Base-by-base conservation (phyloP, 2,329 filamentous ascomycete genomes). In the Nothopassalora personata region DNA sequence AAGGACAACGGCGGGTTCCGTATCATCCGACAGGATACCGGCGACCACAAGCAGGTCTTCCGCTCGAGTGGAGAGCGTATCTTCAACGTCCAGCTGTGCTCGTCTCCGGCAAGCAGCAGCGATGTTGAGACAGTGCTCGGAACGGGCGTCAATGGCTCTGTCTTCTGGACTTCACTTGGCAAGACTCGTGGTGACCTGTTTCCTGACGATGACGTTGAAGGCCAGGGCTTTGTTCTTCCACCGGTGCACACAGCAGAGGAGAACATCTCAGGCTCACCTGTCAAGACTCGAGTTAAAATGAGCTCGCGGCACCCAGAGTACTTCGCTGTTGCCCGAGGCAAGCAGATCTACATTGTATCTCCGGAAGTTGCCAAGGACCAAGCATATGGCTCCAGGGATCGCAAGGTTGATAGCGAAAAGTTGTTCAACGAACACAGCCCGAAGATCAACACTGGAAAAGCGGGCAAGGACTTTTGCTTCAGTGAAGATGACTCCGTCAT, bases 381-480 rank as follows among this genome's bases (percentile, higher is more conserved):
- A 9, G 73, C 72, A 49, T 86, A 84, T 65, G 68, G 80, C 54
- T 78, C 81, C 52, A 74, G 75, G 11, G 45, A 81, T 60, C 80
- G 82, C 51, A 79, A 80, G 43, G 91, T 96, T 61, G 89, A 97
- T 71, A 94, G 90, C 0, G 91, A 96, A 72, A 89, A 86, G 70
- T 91, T 96, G 64, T 84, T 94, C 65, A 87, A 87, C 71, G 88
- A 97, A 71, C 92, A 90, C 70, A 89, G 89, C 52, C 80, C 97
- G 65, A 95, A 92, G 76, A 96, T 99, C 75, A 91, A 93, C 67
- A 97, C 92, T 62, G 94, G 93, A 67, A 99, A 99, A 79, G 93
- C 94, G 65, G 94, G 92, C 64, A 99, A 99, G 75, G 94, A 99
- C 74, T 99, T 99, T 73, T 89, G 87, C 50, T 99, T 99, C 77